Base-by-base conservation (phyloP, 2,329 filamentous ascomycete species). In the Colletotrichum sp. region DNA sequence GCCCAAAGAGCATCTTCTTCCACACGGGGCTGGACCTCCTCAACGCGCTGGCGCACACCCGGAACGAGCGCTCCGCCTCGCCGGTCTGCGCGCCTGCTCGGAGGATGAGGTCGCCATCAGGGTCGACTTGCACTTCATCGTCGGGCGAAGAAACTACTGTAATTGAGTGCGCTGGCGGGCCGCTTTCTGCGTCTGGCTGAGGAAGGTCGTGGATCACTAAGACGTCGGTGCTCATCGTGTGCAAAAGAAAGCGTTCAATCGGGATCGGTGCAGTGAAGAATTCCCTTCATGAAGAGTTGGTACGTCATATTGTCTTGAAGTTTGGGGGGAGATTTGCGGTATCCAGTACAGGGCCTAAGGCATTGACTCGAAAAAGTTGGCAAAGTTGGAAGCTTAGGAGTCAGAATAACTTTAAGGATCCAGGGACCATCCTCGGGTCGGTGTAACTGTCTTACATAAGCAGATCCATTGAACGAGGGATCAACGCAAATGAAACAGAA, bases 1-100 rank as follows among this genome's bases (percentile, higher is more conserved):
- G 59, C 7, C 70, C 73, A 15, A 69, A 73, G 33, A 75, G 70
- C 73, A 75, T 75, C 43, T 34, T 69, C 61, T 73, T 69, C 65
- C 70, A 75, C 5, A 75, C 55, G 6, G 18, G 61, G 73, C 18
- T 62, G 8, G 70, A 66, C 8, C 70, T 71, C 6, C 73, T 66
- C 59, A 70, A 1, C 8, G 70, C 55, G 29, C 54, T 70, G 21
- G 70, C 38, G 66, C 70, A 75, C 21, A 73, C 73, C n/a, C 38
- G 64, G 38, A 75, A 73, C 3, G 36, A 43, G 21, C 11, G 29
- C 21, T 62, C 54, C 21, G 59, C 13, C 4, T 24, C 15, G n/a
- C 5, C 24, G 11, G 38, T 59, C 24, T 73, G 59, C 21, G 43
- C 24, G 3, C 66, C 70, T 5, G 61, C 70, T 3, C 31, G 54